A percentile compares a stretch with the other conserved stretches of the same genome.
Evolutionary conservation across 2,329 filamentous ascomycete genomes (phyloP).

Genomic region (Fusarium tjaetaba): DNA sequence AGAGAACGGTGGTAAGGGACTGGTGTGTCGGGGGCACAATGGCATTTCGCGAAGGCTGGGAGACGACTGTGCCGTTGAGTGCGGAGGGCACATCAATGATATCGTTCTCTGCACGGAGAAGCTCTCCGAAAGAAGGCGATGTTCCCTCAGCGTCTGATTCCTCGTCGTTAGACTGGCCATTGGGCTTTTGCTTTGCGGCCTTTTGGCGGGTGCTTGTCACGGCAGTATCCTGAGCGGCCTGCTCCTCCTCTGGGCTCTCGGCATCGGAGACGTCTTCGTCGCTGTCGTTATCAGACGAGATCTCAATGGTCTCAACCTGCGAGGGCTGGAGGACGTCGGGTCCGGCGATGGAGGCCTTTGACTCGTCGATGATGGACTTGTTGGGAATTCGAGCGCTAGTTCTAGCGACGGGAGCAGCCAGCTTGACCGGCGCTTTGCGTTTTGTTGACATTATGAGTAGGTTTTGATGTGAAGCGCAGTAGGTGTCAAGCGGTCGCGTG

Average conservation of each 20-base stretch:
- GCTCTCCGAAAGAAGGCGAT: conserved; percentile 84
- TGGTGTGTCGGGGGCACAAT: conserved; percentile 75
- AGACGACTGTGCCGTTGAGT: conserved; percentile 42
- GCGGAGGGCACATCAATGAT: conserved; percentile 75
- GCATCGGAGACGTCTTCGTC: conserved; percentile 60
- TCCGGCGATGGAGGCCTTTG: conserved; percentile 63
- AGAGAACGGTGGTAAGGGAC: conserved; percentile 90
- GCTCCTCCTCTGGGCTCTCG: conserved; percentile 47
- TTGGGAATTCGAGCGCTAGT: conserved; percentile 61
- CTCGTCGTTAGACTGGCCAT: conserved; percentile 43
- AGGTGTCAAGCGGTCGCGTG: conserved; percentile 23
- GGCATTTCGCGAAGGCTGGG: conserved; percentile 57
- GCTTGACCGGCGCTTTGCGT: conserved; percentile 66
- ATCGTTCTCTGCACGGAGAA: conserved; percentile 76
- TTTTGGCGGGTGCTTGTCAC: conserved; percentile 29
- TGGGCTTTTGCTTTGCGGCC: conserved; percentile 32
- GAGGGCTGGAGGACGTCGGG: conserved; percentile 52
- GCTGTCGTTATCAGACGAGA: conserved; percentile 65
- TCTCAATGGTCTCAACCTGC: conserved; percentile 61
- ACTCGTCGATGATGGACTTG: conserved; percentile 66
- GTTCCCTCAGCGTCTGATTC: conserved; percentile 60
- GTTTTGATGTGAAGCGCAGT: conserved; percentile 2
- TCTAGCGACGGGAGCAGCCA: conserved; percentile 65
- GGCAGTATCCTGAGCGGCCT: conserved; percentile 24
- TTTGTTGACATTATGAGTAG: conserved; percentile 65